These are phyloP conservation scores for Ceratocystis variospora DNA, from an alignment of 2,329 filamentous ascomycete genomes.

Conservation along the genomic window DNA sequence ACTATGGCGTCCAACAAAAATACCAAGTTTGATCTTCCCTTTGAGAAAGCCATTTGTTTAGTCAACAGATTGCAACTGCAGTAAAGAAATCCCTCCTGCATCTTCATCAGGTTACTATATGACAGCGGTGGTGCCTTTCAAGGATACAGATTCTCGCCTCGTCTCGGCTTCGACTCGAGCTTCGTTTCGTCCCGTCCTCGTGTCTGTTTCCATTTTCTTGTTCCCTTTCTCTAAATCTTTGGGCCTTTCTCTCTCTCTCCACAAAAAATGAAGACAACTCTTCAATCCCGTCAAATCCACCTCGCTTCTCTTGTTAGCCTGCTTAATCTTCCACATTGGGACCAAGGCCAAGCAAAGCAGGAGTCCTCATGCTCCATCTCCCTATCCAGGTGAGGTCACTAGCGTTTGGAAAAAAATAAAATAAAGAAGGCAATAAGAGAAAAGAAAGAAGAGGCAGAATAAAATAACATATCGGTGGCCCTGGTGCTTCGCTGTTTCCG, in stretches of 20 bases:
- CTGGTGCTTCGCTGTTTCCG: neutral
- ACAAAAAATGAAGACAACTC: no score
- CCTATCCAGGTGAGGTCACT: neutral
- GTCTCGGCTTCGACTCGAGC: conserved; percentile 13
- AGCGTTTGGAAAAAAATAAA: neutral
- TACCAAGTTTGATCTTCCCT: no score
- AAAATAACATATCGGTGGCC: neutral
- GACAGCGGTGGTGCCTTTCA: neutral
- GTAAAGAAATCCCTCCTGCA: no score
- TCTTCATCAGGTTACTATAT: no score
- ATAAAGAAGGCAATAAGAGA: no score
- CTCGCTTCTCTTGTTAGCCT: neutral
- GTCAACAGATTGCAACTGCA: no score
- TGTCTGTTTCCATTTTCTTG: neutral
- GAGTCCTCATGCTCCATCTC: no score
- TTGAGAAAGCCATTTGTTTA: no score
- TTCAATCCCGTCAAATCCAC: neutral
- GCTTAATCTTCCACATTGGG: no score
- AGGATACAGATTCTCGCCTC: conserved; percentile 13
- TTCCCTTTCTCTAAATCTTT: neutral
- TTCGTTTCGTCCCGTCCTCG: conserved; percentile 13
- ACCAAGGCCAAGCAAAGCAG: no score
- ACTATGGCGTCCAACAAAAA: neutral
- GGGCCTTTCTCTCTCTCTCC: neutral
- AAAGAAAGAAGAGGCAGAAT: no score